Evolutionary conservation across 495 filamentous ascomycete genomes (phyloP), one percentile per base, ranked within the genome.

Genomic region (Penicillium bialowiezense): DNA sequence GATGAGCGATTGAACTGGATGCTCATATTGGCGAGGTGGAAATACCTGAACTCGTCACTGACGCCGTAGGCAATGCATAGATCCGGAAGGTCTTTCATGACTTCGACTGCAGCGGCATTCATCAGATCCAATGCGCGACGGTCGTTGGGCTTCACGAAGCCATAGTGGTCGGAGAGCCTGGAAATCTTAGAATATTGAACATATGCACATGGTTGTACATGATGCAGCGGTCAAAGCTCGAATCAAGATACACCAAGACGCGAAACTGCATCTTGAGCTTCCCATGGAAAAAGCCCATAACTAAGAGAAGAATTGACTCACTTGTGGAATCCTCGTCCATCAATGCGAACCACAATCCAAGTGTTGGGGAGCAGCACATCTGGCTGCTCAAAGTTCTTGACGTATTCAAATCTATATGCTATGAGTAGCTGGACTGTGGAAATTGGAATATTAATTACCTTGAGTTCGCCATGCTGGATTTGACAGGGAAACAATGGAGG

Each of bases 271-370:
- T n/a, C n/a, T n/a, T n/a, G n/a, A n/a, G n/a, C n/a, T n/a, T n/a
- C n/a, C n/a, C n/a, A n/a, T n/a, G 20, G 17, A 2, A 38, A 24
- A 18, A 18, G 28, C n/a, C 1, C 18, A 20, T 18, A 5, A 20
- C n/a, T 19, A 29, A 31, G 7, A 20, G 15, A 35, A 39, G 26
- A 23, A 10, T 19, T 35, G n/a, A 63, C 75, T 56, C 72, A 91
- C 88, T 91, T 93, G 57, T 90, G 90, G 62, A 97, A 97, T 23
- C 89, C 88, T 49, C 91, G 80, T 4, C 93, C 93, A 64, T 98
- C 93, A 47, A 97, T 84, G 38, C 93, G 84, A 44, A 98, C 82
- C 7, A 97, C 87, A 34, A 97, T 84, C 88, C 89, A 98, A 8
- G 92, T 97, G 53, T 91, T 92, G 20, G 86, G 89, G 3, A 97